Evolutionary conservation across 352 stramenopile species (phyloP), one percentile per base, ranked within the genome.

Genomic region (Globisporangium echinulatum): DNA sequence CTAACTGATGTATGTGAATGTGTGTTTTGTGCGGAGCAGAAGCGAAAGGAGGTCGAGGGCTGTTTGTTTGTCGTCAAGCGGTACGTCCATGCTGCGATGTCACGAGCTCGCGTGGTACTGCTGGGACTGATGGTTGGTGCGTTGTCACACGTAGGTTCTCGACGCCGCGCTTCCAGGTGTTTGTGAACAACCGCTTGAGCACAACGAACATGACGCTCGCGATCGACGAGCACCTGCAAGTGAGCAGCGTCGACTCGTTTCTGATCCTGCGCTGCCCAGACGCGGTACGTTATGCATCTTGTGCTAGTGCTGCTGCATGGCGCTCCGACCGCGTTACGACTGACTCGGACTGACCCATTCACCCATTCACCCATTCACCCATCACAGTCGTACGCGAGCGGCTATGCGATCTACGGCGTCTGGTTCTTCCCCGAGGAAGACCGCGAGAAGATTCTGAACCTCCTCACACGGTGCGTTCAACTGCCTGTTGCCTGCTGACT

Each of bases 381-480:
- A 49, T 9, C 25, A 3, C 60, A 85, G 78, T 44, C 70, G 47
- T 76, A 84, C 49, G 54, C 75, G 46, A 73, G 71, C 15, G 79
- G 76, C 14, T 92, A 87, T 63, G 82, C 84, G 47, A 94, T 94
- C 67, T 94, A 90, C 52, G 85, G 85, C 42, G 68, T 92, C 5
- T 94, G 85, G 85, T 94, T 94, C 74, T 92, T 90, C 68, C 85
- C 85, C 1, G 85, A 92, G 61, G 82, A 92, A 55, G 85, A 94
- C 51, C 82, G 82, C 7, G 70, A 79, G 54, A 92, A 90, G 72
- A 92, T 90, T 48, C 69, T 89, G 46, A 76, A 82, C 48, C 58
- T 94, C 39, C 58, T 92, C 19, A 73, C 87, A 61, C 76, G 78
- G 82, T 92, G 74, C 7, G 53, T 52, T 33, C 25, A 33, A 33